A percentile compares a stretch with the other conserved stretches of the same genome.
Evolutionary conservation across 2,329 filamentous ascomycete species (phyloP).

Genomic region (Colletotrichum eremochloae): DNA sequence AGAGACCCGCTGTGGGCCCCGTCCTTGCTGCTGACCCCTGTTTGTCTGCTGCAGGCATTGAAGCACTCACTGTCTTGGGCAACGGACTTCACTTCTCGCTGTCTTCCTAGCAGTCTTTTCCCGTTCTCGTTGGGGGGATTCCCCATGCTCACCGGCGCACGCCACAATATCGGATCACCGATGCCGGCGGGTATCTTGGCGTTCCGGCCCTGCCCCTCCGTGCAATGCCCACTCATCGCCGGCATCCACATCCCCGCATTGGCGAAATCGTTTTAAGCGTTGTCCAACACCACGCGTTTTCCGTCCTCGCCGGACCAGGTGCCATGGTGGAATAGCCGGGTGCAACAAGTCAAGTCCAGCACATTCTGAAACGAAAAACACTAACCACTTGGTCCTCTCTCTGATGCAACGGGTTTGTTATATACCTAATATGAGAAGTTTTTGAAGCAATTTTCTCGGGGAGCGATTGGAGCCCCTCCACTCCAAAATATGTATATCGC

Average conservation of each 20-base stretch:
- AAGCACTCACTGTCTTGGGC: neutral
- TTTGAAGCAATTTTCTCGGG: neutral
- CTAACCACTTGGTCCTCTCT: neutral
- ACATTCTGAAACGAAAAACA: neutral
- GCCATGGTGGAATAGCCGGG: neutral
- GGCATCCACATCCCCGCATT: slow-evolving; percentile 22
- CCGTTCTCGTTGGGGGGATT: neutral
- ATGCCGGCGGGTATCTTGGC: slow-evolving; percentile 27
- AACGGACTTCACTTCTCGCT: neutral
- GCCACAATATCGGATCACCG: slow-evolving; percentile 16
- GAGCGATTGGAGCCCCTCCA: neutral
- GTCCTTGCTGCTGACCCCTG: slow-evolving; percentile 4
- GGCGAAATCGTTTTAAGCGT: neutral
- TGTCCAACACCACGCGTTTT: neutral
- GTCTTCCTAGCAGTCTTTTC: neutral
- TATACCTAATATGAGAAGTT: neutral
- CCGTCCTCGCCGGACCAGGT: neutral
- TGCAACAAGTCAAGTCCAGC: neutral
- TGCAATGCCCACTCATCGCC: slow-evolving; percentile 15
- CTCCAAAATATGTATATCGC: neutral
- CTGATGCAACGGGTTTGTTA: neutral
- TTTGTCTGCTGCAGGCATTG: neutral
- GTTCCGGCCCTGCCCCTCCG: slow-evolving; percentile 21
- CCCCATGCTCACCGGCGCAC: slow-evolving; percentile 9
- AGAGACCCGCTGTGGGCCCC: slow-evolving; percentile 6